phyloP scores from a whole-genome alignment of 306 rosid genomes.

The Quercus robur region DNA sequence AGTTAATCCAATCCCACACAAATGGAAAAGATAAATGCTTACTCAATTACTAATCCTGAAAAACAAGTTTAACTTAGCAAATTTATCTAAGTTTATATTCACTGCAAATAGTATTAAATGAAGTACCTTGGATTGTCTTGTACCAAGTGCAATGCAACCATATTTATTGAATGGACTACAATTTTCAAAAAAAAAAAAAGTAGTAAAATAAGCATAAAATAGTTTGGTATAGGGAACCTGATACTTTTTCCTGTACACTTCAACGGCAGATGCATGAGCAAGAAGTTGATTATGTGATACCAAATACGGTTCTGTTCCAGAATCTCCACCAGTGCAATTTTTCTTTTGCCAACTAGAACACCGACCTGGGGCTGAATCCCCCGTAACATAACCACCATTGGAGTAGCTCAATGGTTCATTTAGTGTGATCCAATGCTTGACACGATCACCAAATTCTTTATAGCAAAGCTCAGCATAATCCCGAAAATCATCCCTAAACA shows the following conservation, averaged over 20 bases:
- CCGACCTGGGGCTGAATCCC: constrained; percentile 32
- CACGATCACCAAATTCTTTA: constrained; percentile 34
- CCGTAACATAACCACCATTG: constrained; percentile 23
- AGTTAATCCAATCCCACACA: too few species aligned
- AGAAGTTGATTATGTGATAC: constrained; percentile 40
- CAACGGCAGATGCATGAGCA: constrained; percentile 48
- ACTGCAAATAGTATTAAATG: too few species aligned
- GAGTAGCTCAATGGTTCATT: constrained; percentile 39
- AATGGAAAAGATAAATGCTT: too few species aligned
- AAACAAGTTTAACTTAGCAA: too few species aligned
- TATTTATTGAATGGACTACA: too few species aligned
- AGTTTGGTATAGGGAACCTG: constrained; percentile 23
- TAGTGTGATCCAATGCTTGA: constrained; percentile 40
- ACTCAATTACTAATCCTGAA: too few species aligned
- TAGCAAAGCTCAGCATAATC: constrained; percentile 39
- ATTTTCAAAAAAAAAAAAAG: background rate
- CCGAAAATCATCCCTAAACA: constrained; percentile 21
- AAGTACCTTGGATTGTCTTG: too few species aligned
- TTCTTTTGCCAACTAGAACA: constrained; percentile 35
- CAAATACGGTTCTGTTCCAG: constrained; percentile 41
- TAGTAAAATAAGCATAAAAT: too few species aligned
- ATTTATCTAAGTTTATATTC: too few species aligned
- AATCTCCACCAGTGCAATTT: constrained; percentile 46
- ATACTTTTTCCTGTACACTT: constrained; percentile 37
- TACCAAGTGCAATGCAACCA: too few species aligned